phyloP scores from a whole-genome alignment of 495 filamentous ascomycete genomes.

The Penicillium diatomitis region DNA sequence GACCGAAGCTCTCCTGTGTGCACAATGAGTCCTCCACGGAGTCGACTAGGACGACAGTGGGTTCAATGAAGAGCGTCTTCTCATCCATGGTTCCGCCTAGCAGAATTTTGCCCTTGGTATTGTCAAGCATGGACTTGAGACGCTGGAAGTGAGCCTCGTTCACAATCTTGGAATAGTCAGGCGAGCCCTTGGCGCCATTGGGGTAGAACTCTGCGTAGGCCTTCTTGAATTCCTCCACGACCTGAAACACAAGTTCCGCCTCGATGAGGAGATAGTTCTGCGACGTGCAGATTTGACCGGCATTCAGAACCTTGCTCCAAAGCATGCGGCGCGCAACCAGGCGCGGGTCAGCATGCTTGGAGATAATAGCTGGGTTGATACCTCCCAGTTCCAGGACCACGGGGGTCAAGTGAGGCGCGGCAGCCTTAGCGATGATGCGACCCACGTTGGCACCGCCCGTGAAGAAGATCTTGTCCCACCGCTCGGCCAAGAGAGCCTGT shows the following conservation, averaged over 20 bases:
- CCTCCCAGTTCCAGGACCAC: slow-evolving; percentile 86
- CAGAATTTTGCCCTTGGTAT: slow-evolving; percentile 71
- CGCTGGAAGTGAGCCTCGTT: slow-evolving; percentile 69
- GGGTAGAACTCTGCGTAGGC: slow-evolving; percentile 76
- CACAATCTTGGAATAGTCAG: slow-evolving; percentile 71
- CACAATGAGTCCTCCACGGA: slow-evolving; percentile 69
- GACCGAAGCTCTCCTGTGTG: slow-evolving; percentile 79
- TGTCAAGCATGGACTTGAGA: slow-evolving; percentile 82
- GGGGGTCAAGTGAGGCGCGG: slow-evolving; percentile 84
- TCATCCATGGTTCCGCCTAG: slow-evolving; percentile 78
- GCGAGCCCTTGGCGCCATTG: slow-evolving; percentile 61
- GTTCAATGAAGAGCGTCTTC: slow-evolving; percentile 70
- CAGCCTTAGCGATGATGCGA: slow-evolving; percentile 82
- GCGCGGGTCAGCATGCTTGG: slow-evolving; percentile 66
- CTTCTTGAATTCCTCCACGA: slow-evolving; percentile 65
- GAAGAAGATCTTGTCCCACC: slow-evolving; percentile 98
- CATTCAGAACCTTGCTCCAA: slow-evolving; percentile 80
- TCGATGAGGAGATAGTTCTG: slow-evolving; percentile 88
- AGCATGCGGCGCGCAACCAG: slow-evolving; percentile 77
- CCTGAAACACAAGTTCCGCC: slow-evolving; percentile 55
- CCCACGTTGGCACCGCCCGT: slow-evolving; percentile 73
- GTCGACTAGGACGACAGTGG: slow-evolving; percentile 72
- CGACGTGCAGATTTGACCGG: slow-evolving; percentile 80
- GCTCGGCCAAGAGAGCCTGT: slow-evolving; percentile 70
- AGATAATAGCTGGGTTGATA: slow-evolving; percentile 81